Conservation (phyloP, 2,329 filamentous ascomycete genomes). For the Aspergillus hortae region DNA sequence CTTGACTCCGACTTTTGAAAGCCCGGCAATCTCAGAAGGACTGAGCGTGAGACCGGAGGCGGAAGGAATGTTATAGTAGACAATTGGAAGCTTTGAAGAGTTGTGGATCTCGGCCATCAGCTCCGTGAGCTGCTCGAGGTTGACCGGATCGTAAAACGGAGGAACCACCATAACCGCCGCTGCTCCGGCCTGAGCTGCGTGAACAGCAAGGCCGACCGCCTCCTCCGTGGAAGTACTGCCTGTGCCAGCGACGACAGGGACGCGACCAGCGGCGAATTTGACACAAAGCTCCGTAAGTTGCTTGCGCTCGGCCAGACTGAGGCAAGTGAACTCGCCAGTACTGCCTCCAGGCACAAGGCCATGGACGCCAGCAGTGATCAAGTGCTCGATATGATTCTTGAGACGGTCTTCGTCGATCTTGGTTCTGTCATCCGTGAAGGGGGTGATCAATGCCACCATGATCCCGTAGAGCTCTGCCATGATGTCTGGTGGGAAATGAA, state of each 20-base stretch:
- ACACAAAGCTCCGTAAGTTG: conserved; percentile 36
- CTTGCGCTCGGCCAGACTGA: conserved; percentile 46
- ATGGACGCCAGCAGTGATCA: conserved; percentile 46
- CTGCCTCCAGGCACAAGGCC: conserved; percentile 51
- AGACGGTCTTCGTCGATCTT: conserved; percentile 40
- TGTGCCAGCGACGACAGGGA: conserved; percentile 28
- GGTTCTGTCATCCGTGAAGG: conserved; percentile 43
- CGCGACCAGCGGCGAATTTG: conserved; percentile 22
- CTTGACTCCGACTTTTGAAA: conserved; percentile 46
- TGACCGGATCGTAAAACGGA: conserved; percentile 49
- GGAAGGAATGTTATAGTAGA: conserved; percentile 53
- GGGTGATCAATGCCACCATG: conserved; percentile 49
- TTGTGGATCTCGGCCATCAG: conserved; percentile 41
- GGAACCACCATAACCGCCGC: conserved; percentile 49
- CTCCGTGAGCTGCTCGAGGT: conserved; percentile 38
- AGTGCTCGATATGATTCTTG: conserved; percentile 44
- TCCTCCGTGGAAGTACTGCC: conserved; percentile 44
- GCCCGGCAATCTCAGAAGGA: conserved; percentile 41
- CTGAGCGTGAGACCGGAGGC: conserved; percentile 44
- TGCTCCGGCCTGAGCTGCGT: conserved; percentile 40
- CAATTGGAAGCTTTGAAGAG: conserved; percentile 42
- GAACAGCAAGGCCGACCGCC: conserved; percentile 39
- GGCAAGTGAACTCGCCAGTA: conserved; percentile 49
- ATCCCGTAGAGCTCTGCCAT: conserved; percentile 36
- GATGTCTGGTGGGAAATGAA: neutral